A percentile compares a stretch with the other conserved stretches of the same genome.
phyloP scores from a whole-genome alignment of 805 yeast genomes.

The Dipodascus geniculatus region DNA sequence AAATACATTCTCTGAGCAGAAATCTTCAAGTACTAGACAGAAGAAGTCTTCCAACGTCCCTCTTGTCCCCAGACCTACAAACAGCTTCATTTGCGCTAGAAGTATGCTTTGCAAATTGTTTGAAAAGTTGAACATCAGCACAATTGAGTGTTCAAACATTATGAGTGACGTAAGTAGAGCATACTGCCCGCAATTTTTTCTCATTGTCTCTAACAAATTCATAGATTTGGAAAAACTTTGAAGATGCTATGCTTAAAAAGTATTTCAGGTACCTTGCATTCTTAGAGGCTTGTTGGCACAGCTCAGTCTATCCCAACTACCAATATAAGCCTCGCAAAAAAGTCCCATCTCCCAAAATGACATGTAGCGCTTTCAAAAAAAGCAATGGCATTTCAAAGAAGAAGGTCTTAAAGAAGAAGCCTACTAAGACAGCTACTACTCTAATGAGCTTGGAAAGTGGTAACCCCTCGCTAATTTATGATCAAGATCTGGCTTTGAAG shows the following conservation, averaged over 20 bases:
- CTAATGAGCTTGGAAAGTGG: not conserved
- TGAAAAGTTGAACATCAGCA: not conserved
- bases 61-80: not conserved
- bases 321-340: not conserved
- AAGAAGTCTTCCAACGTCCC: not conserved
- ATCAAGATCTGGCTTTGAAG: not conserved
- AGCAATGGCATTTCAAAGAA: not conserved
- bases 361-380: not conserved
- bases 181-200: not conserved
- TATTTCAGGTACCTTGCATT: not conserved
- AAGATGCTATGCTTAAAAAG: not conserved
- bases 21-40: not conserved
- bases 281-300: slow-evolving; percentile 1
- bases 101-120: slow-evolving; percentile 1
- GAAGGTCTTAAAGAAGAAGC: not conserved
- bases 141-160: not conserved
- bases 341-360: not conserved
- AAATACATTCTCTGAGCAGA: not conserved
- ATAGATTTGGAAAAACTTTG: not conserved
- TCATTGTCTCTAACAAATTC: not conserved
- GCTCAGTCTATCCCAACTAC: not conserved
- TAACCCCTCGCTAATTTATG: not conserved
- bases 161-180: not conserved
- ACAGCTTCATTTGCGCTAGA: not conserved
- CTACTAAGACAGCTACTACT: not conserved